phyloP scores from a whole-genome alignment of 2,329 filamentous ascomycete genomes.

The Ceratocystis diversiconidia region DNA sequence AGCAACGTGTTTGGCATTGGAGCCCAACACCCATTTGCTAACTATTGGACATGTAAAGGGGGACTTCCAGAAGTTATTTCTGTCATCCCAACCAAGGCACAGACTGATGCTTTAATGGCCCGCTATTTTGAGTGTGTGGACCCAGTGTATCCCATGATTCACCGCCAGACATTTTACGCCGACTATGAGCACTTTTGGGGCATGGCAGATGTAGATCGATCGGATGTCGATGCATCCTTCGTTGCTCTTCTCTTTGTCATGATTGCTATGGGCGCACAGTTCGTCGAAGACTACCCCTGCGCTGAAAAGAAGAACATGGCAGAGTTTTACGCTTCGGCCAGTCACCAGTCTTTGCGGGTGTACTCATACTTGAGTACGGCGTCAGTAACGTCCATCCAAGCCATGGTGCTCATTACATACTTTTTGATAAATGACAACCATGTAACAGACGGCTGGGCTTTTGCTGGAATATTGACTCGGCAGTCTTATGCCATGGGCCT shows the following conservation, averaged over 20 bases:
- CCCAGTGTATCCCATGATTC: slow-evolving; percentile 68
- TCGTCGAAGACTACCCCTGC: slow-evolving; percentile 45
- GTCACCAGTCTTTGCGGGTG: slow-evolving; percentile 61
- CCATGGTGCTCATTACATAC: slow-evolving; percentile 68
- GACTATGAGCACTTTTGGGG: slow-evolving; percentile 72
- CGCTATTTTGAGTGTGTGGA: slow-evolving; percentile 60
- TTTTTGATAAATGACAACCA: slow-evolving; percentile 81
- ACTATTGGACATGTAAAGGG: slow-evolving; percentile 72
- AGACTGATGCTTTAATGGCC: slow-evolving; percentile 54
- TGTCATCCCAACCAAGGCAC: slow-evolving; percentile 59
- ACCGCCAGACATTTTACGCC: slow-evolving; percentile 59
- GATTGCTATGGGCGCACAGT: slow-evolving; percentile 65
- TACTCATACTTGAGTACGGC: slow-evolving; percentile 64
- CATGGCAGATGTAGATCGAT: slow-evolving; percentile 41
- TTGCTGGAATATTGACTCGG: slow-evolving; percentile 60
- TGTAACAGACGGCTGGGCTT: slow-evolving; percentile 69
- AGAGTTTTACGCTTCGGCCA: slow-evolving; percentile 68
- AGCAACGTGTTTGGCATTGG: slow-evolving; percentile 73
- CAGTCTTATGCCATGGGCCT: slow-evolving; percentile 73
- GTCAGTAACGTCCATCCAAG: slow-evolving; percentile 57
- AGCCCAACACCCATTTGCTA: slow-evolving; percentile 64
- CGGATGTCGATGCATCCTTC: slow-evolving; percentile 49
- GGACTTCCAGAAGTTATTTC: slow-evolving; percentile 61
- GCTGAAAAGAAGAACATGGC: slow-evolving; percentile 58
- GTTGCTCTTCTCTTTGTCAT: slow-evolving; percentile 63